phyloP scores from a whole-genome alignment of 495 filamentous ascomycete species.

The Eremomyces bilateralis region DNA sequence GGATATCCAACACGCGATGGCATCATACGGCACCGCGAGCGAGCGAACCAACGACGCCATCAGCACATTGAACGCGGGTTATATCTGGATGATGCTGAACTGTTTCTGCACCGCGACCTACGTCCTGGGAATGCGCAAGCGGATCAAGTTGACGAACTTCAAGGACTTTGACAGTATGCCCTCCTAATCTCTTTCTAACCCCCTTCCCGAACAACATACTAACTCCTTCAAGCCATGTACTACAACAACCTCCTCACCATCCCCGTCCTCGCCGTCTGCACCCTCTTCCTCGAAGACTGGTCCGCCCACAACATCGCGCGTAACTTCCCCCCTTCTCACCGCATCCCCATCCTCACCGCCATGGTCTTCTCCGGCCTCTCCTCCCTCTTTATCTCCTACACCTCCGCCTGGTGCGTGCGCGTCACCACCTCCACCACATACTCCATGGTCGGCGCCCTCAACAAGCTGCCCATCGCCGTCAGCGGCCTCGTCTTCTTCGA shows the following conservation, averaged over 20 bases:
- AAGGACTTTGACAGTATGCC: conserved; percentile 99
- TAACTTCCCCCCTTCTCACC: conserved; percentile 67
- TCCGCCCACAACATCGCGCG: conserved; percentile 55
- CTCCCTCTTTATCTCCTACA: conserved; percentile 96
- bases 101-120: conserved; percentile 89
- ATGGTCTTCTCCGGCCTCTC: conserved; percentile 90
- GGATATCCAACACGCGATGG: conserved; percentile 75
- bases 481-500: conserved; percentile 88
- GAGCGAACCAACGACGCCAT: conserved; percentile 49
- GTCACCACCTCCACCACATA: conserved; percentile 93
- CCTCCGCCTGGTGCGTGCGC: conserved; percentile 94
- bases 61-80: conserved; percentile 83
- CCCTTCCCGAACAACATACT: neutral
- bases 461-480: conserved; percentile 89
- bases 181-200: conserved; percentile 8
- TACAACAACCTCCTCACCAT: conserved; percentile 99
- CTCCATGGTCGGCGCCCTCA: conserved; percentile 92
- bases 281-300: conserved; percentile 81
- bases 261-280: conserved; percentile 66
- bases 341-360: conserved; percentile 51
- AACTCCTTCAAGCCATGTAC: conserved; percentile 58
- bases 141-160: conserved; percentile 98
- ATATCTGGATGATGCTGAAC: conserved; percentile 96
- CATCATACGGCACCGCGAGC: conserved; percentile 29
- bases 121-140: conserved; percentile 84